Conservation (phyloP, 805 yeast genomes). For the Lachancea waltii region DNA sequence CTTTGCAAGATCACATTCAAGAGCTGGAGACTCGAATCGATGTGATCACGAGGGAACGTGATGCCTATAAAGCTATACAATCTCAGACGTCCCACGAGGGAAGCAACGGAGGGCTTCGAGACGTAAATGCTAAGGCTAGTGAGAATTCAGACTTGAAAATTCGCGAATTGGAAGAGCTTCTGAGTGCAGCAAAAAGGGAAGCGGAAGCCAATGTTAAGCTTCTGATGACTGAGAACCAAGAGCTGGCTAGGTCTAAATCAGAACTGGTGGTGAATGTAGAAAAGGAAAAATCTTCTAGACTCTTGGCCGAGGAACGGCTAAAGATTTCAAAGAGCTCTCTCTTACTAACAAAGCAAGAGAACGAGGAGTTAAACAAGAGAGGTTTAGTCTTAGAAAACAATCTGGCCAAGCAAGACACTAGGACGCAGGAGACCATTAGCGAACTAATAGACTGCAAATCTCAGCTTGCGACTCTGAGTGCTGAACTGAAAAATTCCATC, state of each 20-base stretch:
- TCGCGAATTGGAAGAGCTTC: constrained; percentile 24
- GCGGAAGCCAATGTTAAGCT: constrained; percentile 41
- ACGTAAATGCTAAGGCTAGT: neutral
- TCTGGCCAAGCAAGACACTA: constrained; percentile 42
- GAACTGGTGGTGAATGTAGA: constrained; percentile 46
- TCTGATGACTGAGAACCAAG: constrained; percentile 43
- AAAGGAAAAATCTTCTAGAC: constrained; percentile 46
- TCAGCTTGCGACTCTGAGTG: constrained; percentile 37
- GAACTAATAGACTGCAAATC: constrained; percentile 52
- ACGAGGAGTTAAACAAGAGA: constrained; percentile 38
- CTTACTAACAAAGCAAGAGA: constrained; percentile 40
- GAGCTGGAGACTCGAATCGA: constrained; percentile 45
- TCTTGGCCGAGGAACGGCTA: constrained; percentile 48
- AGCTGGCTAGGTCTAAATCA: constrained; percentile 38
- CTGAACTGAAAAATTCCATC: constrained; percentile 42
- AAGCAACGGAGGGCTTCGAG: neutral
- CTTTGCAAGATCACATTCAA: constrained; percentile 53
- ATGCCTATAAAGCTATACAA: constrained; percentile 43
- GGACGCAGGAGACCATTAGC: constrained; percentile 42
- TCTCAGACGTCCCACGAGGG: neutral
- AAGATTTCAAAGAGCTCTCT: constrained; percentile 37
- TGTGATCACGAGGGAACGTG: constrained; percentile 59
- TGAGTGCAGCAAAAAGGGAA: constrained; percentile 23
- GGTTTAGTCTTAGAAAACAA: constrained; percentile 37
- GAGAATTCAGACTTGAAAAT: constrained; percentile 17